These are phyloP conservation scores for Candolleomyces eurysporus DNA, from an alignment of 768 basidiomycete genomes.

Conservation along the genomic window DNA sequence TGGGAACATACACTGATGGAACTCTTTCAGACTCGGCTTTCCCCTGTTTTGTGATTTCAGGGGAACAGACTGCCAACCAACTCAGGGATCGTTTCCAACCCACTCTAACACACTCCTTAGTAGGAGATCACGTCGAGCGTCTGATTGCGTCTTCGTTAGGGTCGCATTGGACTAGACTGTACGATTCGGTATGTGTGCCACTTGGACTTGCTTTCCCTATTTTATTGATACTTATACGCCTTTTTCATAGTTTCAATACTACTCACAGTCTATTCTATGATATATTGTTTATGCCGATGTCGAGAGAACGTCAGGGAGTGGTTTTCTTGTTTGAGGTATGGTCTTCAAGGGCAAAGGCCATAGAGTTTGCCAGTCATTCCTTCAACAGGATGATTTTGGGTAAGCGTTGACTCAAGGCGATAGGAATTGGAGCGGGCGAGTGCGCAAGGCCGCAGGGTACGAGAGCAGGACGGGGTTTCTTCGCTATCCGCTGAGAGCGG, in stretches of 20 bases:
- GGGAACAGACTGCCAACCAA: slow-evolving; percentile 85
- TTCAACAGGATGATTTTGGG: too few relatives aligned
- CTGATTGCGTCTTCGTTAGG: slow-evolving; percentile 89
- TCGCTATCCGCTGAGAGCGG: too few relatives aligned
- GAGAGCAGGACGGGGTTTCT: too few relatives aligned
- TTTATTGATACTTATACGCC: slow-evolving; percentile 1
- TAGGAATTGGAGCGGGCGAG: too few relatives aligned
- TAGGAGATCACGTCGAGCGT: slow-evolving; percentile 86
- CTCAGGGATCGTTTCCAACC: slow-evolving; percentile 95
- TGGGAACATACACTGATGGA: neutral
- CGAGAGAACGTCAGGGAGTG: neutral
- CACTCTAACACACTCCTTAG: slow-evolving; percentile 76
- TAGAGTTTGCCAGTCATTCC: too few relatives aligned
- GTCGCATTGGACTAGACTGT: slow-evolving; percentile 92
- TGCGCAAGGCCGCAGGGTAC: too few relatives aligned
- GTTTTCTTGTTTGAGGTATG: too few relatives aligned
- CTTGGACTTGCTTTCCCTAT: neutral
- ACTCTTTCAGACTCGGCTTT: slow-evolving; percentile 68
- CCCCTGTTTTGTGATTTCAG: slow-evolving; percentile 88
- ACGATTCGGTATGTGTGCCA: slow-evolving; percentile 75
- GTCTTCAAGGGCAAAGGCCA: too few relatives aligned
- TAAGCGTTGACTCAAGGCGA: too few relatives aligned
- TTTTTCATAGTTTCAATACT: slow-evolving; percentile 78
- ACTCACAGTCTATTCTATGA: slow-evolving; percentile 84
- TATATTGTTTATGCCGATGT: neutral